Evolutionary conservation across 208 protist genomes (phyloP).

Genomic region (Crithidia fasciculata): DNA sequence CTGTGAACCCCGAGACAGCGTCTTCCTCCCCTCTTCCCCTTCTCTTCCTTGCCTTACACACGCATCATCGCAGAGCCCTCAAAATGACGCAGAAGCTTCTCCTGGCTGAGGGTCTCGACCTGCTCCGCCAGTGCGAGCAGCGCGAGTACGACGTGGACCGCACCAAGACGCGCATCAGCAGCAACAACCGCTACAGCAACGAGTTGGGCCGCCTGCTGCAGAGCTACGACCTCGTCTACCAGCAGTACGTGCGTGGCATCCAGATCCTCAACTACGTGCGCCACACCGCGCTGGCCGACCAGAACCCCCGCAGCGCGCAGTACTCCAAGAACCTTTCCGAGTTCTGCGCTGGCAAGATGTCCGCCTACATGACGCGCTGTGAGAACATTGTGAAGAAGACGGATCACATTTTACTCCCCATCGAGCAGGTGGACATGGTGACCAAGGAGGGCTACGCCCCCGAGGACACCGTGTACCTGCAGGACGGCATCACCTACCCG

Average conservation of each 20-base stretch:
- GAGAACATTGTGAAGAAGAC: slow-evolving; percentile 68
- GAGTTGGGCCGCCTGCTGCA: slow-evolving; percentile 60
- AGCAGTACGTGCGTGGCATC: slow-evolving; percentile 64
- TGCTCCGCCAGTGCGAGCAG: slow-evolving; percentile 75
- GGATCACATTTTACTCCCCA: slow-evolving; percentile 72
- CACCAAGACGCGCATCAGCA: slow-evolving; percentile 46
- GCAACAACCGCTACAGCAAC: slow-evolving; percentile 42
- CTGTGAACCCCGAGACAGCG: not conserved
- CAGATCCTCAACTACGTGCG: slow-evolving; percentile 86
- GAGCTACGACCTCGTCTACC: slow-evolving; percentile 62
- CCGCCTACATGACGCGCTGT: slow-evolving; percentile 76
- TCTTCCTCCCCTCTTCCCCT: not conserved
- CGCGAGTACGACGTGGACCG: slow-evolving; percentile 75
- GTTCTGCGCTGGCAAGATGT: slow-evolving; percentile 77
- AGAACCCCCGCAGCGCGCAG: slow-evolving; percentile 34
- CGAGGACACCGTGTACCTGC: slow-evolving; percentile 53
- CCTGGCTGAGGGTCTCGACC: slow-evolving; percentile 76
- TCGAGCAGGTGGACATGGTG: slow-evolving; percentile 59
- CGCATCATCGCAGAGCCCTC: not conserved
- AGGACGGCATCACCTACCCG: slow-evolving; percentile 47
- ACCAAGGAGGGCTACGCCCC: slow-evolving; percentile 50
- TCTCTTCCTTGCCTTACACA: slow-evolving; percentile 4
- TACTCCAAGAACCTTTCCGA: slow-evolving; percentile 60
- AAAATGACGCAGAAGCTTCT: slow-evolving; percentile 79
- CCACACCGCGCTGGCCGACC: slow-evolving; percentile 49